Base-by-base conservation (phyloP, 2,329 filamentous ascomycete genomes). In the Colletotrichum filicis region DNA sequence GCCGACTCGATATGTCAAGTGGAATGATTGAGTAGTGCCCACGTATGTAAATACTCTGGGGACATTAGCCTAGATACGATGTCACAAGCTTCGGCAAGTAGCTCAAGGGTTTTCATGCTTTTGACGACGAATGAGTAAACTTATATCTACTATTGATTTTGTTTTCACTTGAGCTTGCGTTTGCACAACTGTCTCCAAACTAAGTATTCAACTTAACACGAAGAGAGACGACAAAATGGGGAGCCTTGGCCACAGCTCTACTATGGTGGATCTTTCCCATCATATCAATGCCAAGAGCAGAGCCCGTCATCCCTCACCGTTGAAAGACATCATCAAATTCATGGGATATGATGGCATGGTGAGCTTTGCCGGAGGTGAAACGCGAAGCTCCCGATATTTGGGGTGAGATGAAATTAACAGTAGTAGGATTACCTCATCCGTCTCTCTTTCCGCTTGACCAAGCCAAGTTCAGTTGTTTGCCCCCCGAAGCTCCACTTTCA, bases 311-410 rank as follows among this genome's bases (percentile, higher is more conserved):
- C 78, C 78, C 0, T 79, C 77, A 7, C 80, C 80, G 1, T 73
- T 82, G 5, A 82, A 82, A 61, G 79, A 81, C 49, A 82, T 81
- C 26, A 77, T 81, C 69, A 78, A 78, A 66, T 80, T 76, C n/a
- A 81, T 81, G 80, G 76, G 68, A 1, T 74, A 76, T n/a, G 80
- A 81, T 68, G 80, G 79, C 16, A 81, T 81, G 80, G 78, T 81
- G 32, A 79, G 77, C 63, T 67, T 80, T 5, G 79, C 79, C 2
- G 79, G 79, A 74, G 79, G 79, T 80, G 60, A 61, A 1, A 4
- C 16, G 8, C 8, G 8, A 9, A 30, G 2, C 1, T 30, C 30
- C 30, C 8, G 8, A 30, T 30, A 9, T 9, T 30, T 30, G 30
- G 0, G 30, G 1, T 30, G 30, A 9, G 8, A 30, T 30, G 30